phyloP scores from a whole-genome alignment of 1,284 basidiomycete species.

The Sphaerobolus stellatus region DNA sequence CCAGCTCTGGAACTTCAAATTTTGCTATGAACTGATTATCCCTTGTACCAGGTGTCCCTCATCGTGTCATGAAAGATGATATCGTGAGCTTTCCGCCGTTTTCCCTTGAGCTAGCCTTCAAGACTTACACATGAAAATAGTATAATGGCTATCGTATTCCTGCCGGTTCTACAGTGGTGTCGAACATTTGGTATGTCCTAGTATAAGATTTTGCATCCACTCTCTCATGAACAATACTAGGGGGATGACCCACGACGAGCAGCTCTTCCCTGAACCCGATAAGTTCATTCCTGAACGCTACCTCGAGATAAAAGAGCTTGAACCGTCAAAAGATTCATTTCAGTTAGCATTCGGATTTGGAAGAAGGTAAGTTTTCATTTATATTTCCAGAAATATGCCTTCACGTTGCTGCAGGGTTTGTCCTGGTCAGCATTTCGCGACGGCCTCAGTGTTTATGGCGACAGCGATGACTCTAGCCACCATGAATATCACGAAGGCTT shows the following conservation, averaged over 20 bases:
- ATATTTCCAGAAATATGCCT: background rate
- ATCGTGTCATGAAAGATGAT: slow-evolving; percentile 12
- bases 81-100: background rate
- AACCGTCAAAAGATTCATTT: slow-evolving; percentile 1
- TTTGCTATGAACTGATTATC: background rate
- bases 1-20: background rate
- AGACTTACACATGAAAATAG: too few species aligned
- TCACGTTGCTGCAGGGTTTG: slow-evolving; percentile 18
- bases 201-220: background rate
- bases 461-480: slow-evolving; percentile 30
- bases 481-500: slow-evolving; percentile 25
- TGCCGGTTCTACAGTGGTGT: slow-evolving; percentile 15
- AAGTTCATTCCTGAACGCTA: slow-evolving; percentile 18
- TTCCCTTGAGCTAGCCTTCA: too few species aligned
- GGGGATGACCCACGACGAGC: slow-evolving; percentile 17
- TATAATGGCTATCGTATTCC: slow-evolving; percentile 20
- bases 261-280: slow-evolving; percentile 16
- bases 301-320: slow-evolving; percentile 3
- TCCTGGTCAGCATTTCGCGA: slow-evolving; percentile 34
- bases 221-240: background rate
- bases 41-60: slow-evolving; percentile 6
- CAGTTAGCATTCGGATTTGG: slow-evolving; percentile 10
- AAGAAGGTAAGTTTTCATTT: slow-evolving; percentile 7
- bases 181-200: slow-evolving; percentile 24
- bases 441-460: slow-evolving; percentile 33